Evolutionary conservation across 306 rosid genomes (phyloP), one percentile per base, ranked within the genome.

Genomic region (Pterocarpus macrocarpus): DNA sequence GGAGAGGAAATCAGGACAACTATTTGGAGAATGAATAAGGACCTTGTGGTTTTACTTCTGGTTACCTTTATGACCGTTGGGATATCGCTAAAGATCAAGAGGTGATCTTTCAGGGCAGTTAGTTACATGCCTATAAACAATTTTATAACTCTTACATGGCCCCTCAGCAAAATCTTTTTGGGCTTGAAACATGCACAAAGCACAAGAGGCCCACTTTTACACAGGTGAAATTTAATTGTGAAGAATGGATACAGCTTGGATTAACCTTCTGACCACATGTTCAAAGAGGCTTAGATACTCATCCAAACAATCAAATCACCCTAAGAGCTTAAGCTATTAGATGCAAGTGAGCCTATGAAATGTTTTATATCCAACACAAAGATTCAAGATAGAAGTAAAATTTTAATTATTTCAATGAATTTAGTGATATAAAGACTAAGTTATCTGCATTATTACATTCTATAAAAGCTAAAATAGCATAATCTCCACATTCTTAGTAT

Each of bases 401-500:
- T 56, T 53, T 71, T 33, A 64, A 68, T 15, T 38, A 52, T 65
- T 79, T 62, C 68, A 41, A 53, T 53, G 39, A 77, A 53, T 63
- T 55, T 45, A 44, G 45, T 63, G 17, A 62, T 17, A 63, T 62
- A 49, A 62, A 75, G 49, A 6, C 56, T 34, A 1, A 41, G 39
- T 5, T 44, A 57, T 38, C 55, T 69, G 81, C 22, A 39, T 8
- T 22, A 39, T 4, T 69, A 76, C 50, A 69, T 69, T 11, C 32
- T 61, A 61, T 30, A 30, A 43, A 61, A 49, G 56, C 49, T 30
- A 59, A 49, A 4, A 70, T 62, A 63, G 22, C 17, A 8, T 3
- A 80, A 49, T 34, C 68, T 62, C 78, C 13, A 35, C 53, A 58
- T 28, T 30, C 65, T 44, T 33, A 39, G 65, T 16, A 10, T 72